These are phyloP conservation scores for Fusarium miscanthi DNA, from an alignment of 2,329 filamentous ascomycete genomes.

Conservation along the genomic window DNA sequence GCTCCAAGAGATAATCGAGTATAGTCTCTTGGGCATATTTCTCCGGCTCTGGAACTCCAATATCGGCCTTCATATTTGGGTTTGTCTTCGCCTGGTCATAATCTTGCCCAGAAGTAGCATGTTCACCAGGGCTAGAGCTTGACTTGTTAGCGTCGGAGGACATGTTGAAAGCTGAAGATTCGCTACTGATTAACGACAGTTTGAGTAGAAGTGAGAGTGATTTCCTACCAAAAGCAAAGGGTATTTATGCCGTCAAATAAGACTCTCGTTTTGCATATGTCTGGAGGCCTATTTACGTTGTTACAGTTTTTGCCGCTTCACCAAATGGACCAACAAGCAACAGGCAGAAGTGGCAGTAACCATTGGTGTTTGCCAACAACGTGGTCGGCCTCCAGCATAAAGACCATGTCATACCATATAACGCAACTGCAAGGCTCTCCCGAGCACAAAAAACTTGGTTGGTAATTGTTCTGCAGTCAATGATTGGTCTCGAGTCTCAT, in stretches of 20 bases:
- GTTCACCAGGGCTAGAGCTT: neutral
- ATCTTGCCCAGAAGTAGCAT: neutral
- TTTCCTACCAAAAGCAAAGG: accelerated
- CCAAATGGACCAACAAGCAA: neutral
- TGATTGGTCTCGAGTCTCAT: neutral
- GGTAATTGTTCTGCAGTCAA: too few relatives aligned
- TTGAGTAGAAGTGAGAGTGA: neutral
- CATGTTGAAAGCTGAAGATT: neutral
- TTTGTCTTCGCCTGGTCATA: accelerated
- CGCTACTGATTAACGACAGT: neutral
- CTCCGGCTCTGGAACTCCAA: neutral
- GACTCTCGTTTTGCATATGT: neutral
- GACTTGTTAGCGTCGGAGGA: neutral
- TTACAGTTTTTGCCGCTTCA: neutral
- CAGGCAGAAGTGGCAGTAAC: neutral
- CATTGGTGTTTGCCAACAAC: neutral
- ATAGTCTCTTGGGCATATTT: neutral
- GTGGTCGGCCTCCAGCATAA: neutral
- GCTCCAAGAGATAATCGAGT: neutral
- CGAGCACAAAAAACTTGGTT: too few relatives aligned
- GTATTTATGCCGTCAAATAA: neutral
- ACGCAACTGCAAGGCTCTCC: neutral
- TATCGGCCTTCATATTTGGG: accelerated
- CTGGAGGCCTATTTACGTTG: neutral
- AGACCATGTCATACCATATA: neutral